Evolutionary conservation across 768 basidiomycete species (phyloP), one percentile per base, ranked within the genome.

Genomic region (Tubosaeta sp.): DNA sequence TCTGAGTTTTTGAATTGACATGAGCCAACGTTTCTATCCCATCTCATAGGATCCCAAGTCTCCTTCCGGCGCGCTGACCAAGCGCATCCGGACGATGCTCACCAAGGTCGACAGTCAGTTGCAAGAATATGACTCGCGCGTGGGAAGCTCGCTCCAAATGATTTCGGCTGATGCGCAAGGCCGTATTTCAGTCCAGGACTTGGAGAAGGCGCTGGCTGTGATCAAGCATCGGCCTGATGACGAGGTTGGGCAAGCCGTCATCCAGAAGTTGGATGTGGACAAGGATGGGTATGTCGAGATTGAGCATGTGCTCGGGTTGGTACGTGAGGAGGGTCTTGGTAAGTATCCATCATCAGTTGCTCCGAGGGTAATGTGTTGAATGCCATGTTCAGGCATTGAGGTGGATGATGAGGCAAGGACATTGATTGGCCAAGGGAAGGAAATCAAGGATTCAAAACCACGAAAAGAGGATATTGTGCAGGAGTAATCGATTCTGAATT

Each of bases 381-480:
- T 11, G 30, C 52, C 30, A 34, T 54, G 34, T 45, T 51, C 40
- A 86, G 90, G 91, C 51, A 87, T 90, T 35, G 78, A 94, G 34
- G 73, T 94, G 46, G 92, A 92, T 60, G 91, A 91, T 58, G 86
- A 87, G 52, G 91, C 87, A 3, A 81, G 88, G 70, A 81, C 82
- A 11, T 75, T 95, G 57, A 82, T 94, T 38, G 86, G 90, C 27
- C 88, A 91, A 66, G 86, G 91, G 27, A 80, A 76, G 48, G 91
- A 94, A 69, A 76, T 94, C 53, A 86, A 86, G 44, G 82, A 86
- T 59, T 77, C 79, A 21, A 80, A 72, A 62, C 91, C 93, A n/a
- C 82, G 91, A 66, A 94, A 95, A 72, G 95, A 96, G 74, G 94
- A 98, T 66, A 95, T 97, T 59, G 84, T 96, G 35, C 84, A 89